Evolutionary conservation across 2,329 filamentous ascomycete species (phyloP), one percentile per base, ranked within the genome.

Genomic region (Paramyrothecium sp.): DNA sequence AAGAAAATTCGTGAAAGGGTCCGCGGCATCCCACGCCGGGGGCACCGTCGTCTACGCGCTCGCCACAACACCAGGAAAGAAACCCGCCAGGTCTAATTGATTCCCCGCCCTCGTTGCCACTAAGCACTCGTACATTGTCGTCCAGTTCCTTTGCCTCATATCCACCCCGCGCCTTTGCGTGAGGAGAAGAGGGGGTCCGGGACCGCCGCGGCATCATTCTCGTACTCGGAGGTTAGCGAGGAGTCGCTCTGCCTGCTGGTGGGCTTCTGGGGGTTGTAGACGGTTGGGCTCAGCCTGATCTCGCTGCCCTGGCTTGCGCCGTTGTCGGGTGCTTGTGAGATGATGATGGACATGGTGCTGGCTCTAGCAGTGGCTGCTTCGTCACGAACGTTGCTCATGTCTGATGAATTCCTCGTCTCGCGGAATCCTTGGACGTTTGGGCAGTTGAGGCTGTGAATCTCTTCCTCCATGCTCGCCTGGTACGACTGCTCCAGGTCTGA

Each of bases 261-360:
- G 51, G 52, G 54, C 20, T 30, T 50, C 20, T 73, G 67, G 0
- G 81, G 79, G 56, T 72, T 76, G 66, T 86, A 86, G 4, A 85
- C 80, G 2, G 77, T 74, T 3, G 84, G 79, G 57, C 77, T 83
- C 3, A 86, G 72, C 1, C 75, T 79, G 21, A 72, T 69, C 30
- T 73, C 64, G 13, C 70, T 67, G 19, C 33, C 33, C 33, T 38
- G 10, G 33, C 33, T 38, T 38, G 33, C 33, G 16, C 10, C 33
- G 33, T 38, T 38, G 33, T 38, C 16, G 10, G 8, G 33, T 16
- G 33, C 10, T 38, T 8, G 33, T 8, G 33, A 38, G 33, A 38
- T 38, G 33, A 38, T 38, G 10, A 38, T 16, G 16, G 33, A 38
- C 33, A 38, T 38, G 33, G 33, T 38, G 33, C 33, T 38, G 33